Evolutionary conservation across 345 rosid genomes (phyloP).

Genomic region (Aquilaria sinensis): DNA sequence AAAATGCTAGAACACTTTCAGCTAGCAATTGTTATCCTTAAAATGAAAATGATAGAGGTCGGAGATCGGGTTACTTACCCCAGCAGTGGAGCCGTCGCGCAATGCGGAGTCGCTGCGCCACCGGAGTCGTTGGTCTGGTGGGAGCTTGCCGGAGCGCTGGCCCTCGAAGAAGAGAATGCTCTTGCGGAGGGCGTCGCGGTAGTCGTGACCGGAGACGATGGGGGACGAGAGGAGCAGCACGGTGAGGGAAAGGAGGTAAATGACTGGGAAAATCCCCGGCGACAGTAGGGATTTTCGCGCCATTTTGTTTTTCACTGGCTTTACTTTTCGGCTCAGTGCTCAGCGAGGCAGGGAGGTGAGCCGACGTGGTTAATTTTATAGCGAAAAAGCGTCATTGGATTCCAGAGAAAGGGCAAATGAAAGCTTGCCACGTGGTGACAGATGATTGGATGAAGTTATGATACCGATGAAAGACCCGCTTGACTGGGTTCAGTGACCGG

Average conservation of each 20-base stretch:
- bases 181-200: constrained; percentile 73
- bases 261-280: constrained; percentile 19
- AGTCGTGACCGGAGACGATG: constrained; percentile 43
- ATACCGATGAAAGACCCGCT: constrained; percentile 36
- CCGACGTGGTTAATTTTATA: constrained; percentile 36
- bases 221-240: constrained; percentile 24
- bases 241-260: constrained; percentile 18
- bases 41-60: constrained; percentile 14
- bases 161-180: constrained; percentile 95
- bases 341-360: constrained; percentile 7
- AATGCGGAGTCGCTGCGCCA: constrained; percentile 94
- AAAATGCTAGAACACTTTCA: background rate
- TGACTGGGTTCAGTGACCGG: constrained; percentile 34
- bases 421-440: constrained; percentile 40
- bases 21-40: background rate
- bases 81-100: constrained; percentile 70
- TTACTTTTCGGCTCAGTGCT: background rate
- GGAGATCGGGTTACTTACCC: constrained; percentile 24
- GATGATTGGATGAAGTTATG: constrained; percentile 19
- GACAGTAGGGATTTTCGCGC: constrained; percentile 50
- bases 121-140: constrained; percentile 59
- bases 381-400: constrained; percentile 53
- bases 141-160: constrained; percentile 84
- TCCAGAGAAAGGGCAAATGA: constrained; percentile 42
- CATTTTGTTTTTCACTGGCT: constrained; percentile 27